Conservation (phyloP, 345 rosid genomes). For the Lagerstroemia speciosa region DNA sequence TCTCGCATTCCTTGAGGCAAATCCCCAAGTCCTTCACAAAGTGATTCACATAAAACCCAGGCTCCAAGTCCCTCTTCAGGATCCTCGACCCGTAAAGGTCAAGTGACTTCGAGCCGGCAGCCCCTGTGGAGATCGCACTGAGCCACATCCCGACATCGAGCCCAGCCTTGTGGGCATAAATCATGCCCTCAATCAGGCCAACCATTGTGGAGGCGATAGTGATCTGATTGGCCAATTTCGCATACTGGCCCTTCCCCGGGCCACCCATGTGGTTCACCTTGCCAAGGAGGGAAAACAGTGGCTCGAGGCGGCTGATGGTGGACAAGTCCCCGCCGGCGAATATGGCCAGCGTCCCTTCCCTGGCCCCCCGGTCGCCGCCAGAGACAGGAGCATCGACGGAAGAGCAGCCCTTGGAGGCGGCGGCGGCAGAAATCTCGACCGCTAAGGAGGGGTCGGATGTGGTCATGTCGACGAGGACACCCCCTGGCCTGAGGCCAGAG, state of each 20-base stretch:
- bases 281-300: slow-evolving; percentile 59
- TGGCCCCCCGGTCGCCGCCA: slow-evolving; percentile 73
- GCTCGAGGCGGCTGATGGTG: slow-evolving; percentile 33
- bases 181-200: slow-evolving; percentile 73
- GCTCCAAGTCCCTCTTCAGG: slow-evolving; percentile 67
- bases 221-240: slow-evolving; percentile 71
- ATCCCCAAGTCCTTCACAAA: slow-evolving; percentile 86
- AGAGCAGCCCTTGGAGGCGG: slow-evolving; percentile 41
- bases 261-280: slow-evolving; percentile 74
- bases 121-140: slow-evolving; percentile 55
- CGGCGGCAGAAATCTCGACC: slow-evolving; percentile 50
- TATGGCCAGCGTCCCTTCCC: slow-evolving; percentile 56
- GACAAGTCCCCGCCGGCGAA: slow-evolving; percentile 68
- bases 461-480: slow-evolving; percentile 88
- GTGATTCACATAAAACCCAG: slow-evolving; percentile 81
- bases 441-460: slow-evolving; percentile 95
- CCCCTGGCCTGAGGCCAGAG: slow-evolving; percentile 60
- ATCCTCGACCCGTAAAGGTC: slow-evolving; percentile 59
- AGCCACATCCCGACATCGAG: slow-evolving; percentile 53
- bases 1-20: slow-evolving; percentile 74
- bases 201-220: slow-evolving; percentile 79
- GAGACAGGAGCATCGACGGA: slow-evolving; percentile 76
- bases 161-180: slow-evolving; percentile 70
- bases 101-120: slow-evolving; percentile 70
- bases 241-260: slow-evolving; percentile 74